These are phyloP conservation scores for Candida pseudoglaebosa DNA, from an alignment of 805 yeast species.

Conservation along the genomic window DNA sequence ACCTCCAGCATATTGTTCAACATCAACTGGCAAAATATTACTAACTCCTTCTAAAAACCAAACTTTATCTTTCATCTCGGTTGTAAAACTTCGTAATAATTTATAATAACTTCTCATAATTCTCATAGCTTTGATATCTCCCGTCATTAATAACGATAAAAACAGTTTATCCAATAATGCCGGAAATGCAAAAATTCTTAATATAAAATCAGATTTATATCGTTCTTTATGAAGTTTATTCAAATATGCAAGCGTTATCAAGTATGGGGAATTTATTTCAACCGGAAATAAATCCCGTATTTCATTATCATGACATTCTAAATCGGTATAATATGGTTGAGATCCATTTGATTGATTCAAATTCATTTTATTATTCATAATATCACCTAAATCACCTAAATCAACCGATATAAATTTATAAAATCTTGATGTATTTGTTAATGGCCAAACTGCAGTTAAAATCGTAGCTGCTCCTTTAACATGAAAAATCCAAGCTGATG, in stretches of 20 bases:
- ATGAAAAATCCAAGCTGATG: constrained; percentile 95
- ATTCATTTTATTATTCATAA: constrained; percentile 40
- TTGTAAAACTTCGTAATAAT: constrained; percentile 72
- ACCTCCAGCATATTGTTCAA: constrained; percentile 85
- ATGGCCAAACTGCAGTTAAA: constrained; percentile 93
- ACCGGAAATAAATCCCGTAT: constrained; percentile 86
- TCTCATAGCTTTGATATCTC: constrained; percentile 84
- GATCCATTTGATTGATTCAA: constrained; percentile 17
- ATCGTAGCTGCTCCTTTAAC: constrained; percentile 97
- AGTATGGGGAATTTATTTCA: constrained; percentile 75
- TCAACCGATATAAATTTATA: constrained; percentile 66
- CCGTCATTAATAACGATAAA: constrained; percentile 71
- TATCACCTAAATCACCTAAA: constrained; percentile 82
- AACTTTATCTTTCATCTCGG: constrained; percentile 82
- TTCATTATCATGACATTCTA: constrained; percentile 81
- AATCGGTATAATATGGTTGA: constrained; percentile 46
- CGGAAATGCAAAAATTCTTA: constrained; percentile 88
- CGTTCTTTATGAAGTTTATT: constrained; percentile 80
- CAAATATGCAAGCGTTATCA: constrained; percentile 80
- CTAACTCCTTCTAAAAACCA: constrained; percentile 95
- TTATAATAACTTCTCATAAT: constrained; percentile 88
- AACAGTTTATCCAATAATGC: constrained; percentile 83
- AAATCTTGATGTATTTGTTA: constrained; percentile 44
- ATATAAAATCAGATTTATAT: constrained; percentile 77
- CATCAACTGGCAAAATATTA: constrained; percentile 84